phyloP scores from a whole-genome alignment of 2,329 filamentous ascomycete genomes.

The Cladophialophora chaetospira region DNA sequence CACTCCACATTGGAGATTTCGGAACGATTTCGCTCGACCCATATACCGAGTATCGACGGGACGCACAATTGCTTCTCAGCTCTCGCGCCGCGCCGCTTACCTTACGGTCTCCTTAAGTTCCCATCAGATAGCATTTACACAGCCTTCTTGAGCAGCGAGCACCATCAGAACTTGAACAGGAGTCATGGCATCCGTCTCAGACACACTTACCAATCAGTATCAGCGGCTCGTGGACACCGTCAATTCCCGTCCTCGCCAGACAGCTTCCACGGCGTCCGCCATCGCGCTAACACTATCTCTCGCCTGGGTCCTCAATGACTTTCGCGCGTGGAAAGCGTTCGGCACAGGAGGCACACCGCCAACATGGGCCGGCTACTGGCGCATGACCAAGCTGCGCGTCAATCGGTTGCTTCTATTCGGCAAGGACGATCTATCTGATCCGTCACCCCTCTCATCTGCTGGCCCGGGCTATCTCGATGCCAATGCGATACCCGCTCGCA shows the following conservation, averaged over 20 bases:
- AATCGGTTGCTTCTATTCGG: slow-evolving; percentile 22
- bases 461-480: slow-evolving; percentile 25
- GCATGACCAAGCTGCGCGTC: slow-evolving; percentile 29
- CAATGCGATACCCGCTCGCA: slow-evolving; percentile 7
- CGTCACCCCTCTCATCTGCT: slow-evolving; percentile 18
- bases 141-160: no score
- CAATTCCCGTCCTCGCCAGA: slow-evolving; percentile 16
- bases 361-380: slow-evolving; percentile 29
- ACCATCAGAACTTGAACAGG: background rate
- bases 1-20: background rate
- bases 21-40: background rate
- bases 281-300: slow-evolving; percentile 16
- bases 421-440: slow-evolving; percentile 23
- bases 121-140: background rate
- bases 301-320: slow-evolving; percentile 28
- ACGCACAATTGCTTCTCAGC: background rate
- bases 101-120: background rate
- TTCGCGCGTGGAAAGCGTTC: slow-evolving; percentile 27
- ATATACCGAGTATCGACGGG: background rate
- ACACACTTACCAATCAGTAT: slow-evolving; percentile 12
- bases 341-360: slow-evolving; percentile 31
- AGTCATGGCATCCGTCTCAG: slow-evolving; percentile 8
- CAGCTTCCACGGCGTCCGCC: slow-evolving; percentile 13
- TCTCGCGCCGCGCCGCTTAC: background rate
- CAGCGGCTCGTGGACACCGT: slow-evolving; percentile 9